Evolutionary conservation across 2,329 filamentous ascomycete species (phyloP).

Genomic region (Emergomyces orientalis): DNA sequence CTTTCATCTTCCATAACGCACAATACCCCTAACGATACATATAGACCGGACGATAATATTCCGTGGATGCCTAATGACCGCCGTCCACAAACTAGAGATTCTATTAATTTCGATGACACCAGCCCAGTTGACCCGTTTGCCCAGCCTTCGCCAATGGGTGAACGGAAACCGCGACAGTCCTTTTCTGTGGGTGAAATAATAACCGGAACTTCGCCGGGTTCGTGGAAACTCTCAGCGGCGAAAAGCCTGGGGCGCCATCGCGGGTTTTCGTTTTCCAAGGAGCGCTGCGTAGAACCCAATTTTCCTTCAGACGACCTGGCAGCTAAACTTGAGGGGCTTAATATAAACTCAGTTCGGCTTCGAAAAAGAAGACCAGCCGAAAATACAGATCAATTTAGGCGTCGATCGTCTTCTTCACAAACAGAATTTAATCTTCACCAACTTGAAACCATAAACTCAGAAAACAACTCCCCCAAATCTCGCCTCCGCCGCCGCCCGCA

Average conservation of each 20-base stretch:
- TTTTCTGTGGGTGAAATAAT: conserved; percentile 42
- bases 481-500: conserved; percentile 15
- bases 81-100: neutral
- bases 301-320: conserved; percentile 8
- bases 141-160: neutral
- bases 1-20: conserved; percentile 34
- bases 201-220: conserved; percentile 30
- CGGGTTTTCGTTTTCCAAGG: conserved; percentile 13
- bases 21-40: conserved; percentile 16
- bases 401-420: conserved; percentile 27
- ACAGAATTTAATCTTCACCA: conserved; percentile 12
- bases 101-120: neutral
- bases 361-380: conserved; percentile 34
- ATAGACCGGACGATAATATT: neutral
- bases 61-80: neutral
- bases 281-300: conserved; percentile 25
- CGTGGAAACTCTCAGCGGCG: conserved; percentile 31
- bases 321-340: conserved; percentile 22
- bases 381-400: conserved; percentile 31
- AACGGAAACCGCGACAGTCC: conserved; percentile 33
- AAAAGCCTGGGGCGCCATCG: conserved; percentile 26
- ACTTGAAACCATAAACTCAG: conserved; percentile 3
- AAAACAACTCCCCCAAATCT: conserved; percentile 10
- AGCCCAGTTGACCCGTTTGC: conserved; percentile 1
- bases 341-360: conserved; percentile 18